These are phyloP conservation scores for Xylariomycetidae sp. DNA, from an alignment of 2,329 filamentous ascomycete genomes.

Conservation along the genomic window DNA sequence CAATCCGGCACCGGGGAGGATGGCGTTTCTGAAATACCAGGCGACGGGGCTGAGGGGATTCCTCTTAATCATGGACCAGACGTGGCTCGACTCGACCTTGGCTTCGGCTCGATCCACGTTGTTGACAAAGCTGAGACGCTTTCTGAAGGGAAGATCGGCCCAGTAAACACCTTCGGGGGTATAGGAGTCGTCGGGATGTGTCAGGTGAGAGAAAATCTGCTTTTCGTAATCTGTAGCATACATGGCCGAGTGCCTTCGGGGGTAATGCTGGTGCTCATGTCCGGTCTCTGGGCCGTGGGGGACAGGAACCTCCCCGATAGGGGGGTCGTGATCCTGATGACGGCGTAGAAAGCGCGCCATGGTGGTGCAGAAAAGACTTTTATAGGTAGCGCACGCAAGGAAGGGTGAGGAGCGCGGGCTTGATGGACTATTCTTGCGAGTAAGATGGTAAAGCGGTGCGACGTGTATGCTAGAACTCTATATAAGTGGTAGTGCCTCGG, in stretches of 20 bases:
- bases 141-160: constrained; percentile 72
- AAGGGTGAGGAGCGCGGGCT: constrained; percentile 1
- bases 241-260: constrained; percentile 28
- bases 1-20: constrained; percentile 87
- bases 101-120: constrained; percentile 69
- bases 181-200: constrained; percentile 86
- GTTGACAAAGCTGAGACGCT: constrained; percentile 72
- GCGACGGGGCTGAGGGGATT: constrained; percentile 80
- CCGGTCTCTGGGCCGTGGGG: constrained; percentile 49
- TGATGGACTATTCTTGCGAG: no score
- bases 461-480: no score
- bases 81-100: constrained; percentile 57
- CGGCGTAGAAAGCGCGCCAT: constrained; percentile 36
- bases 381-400: background rate
- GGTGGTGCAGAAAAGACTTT: constrained; percentile 2
- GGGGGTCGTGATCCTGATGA: constrained; percentile 36
- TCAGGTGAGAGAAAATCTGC: constrained; percentile 69
- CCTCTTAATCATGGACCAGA: constrained; percentile 77
- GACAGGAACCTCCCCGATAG: constrained; percentile 50
- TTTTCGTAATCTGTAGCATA: constrained; percentile 46
- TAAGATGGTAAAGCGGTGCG: no score
- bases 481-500: no score
- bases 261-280: constrained; percentile 44
- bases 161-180: constrained; percentile 81
- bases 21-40: constrained; percentile 86